Evolutionary conservation across 108 stramenopile species (phyloP), one percentile per base, ranked within the genome.

Genomic region (Discostella pseudostelligera): DNA sequence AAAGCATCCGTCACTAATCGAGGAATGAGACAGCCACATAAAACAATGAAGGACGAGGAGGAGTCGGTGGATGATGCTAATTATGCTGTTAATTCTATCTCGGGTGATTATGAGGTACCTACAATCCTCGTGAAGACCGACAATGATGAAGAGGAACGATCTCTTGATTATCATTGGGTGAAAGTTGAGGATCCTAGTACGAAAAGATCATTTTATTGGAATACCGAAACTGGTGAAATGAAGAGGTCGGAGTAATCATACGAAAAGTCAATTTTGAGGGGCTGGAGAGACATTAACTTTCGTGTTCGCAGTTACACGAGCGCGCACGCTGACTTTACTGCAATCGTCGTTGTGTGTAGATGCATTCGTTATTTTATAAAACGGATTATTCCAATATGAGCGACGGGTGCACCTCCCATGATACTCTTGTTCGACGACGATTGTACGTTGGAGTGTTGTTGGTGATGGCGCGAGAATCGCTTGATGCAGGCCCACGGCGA

Each of bases 161-260:
- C 28, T 3, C 32, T 47, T 14, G 25, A 46, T 57, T 44, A 54
- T 24, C 26, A 26, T 19, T 76, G 75, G 75, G 54, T 67, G 7
- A 63, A 44, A 53, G 62, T 76, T 1, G 61, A 61, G 16, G 75
- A 76, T 39, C 47, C 54, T 8, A 59, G 4, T 37, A 48, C 65
- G 9, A 61, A 69, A 51, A 51, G 62, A 53, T 64, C 17, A 16
- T 45, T 69, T 39, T 69, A 59, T 50, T 76, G 75, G 75, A 76
- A 76, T 48, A 76, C 63, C 45, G 29, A 62, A 29, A 69, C 75
- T 36, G 75, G 75, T 17, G 75, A 69, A 46, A 76, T 76, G 75
- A 76, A 55, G 50, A 62, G 35, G 28, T 43, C 35, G 32, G 10
- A 25, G 46, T 17, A 47, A n/a, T n/a, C n/a, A n/a, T n/a, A n/a